Percentiles rank a stretch among this genome's conserved stretches.
These are phyloP conservation scores for Elymus sibiricus DNA, from an alignment of 176 grass and related monocot species.

Conservation along the genomic window DNA sequence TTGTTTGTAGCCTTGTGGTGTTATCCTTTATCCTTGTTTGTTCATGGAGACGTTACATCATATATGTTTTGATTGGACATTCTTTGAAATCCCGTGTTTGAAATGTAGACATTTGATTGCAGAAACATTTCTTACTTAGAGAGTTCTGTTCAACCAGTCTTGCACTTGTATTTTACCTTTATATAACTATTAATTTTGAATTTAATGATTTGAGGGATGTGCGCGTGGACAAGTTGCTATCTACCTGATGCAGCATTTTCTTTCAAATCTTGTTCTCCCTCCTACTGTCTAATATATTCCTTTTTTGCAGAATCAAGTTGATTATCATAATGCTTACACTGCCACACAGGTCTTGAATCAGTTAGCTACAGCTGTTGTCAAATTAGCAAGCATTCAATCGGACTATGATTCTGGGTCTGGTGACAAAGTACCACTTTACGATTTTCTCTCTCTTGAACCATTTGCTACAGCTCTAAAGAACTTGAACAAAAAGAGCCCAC, in stretches of 20 bases:
- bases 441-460: slow-evolving; percentile 90
- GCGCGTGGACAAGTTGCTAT: background rate
- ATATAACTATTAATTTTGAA: slow-evolving; percentile 14
- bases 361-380: slow-evolving; percentile 75
- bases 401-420: slow-evolving; percentile 42
- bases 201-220: background rate
- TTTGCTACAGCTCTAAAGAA: slow-evolving; percentile 75
- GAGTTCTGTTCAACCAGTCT: slow-evolving; percentile 6
- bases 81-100: background rate
- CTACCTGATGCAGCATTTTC: background rate
- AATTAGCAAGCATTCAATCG: slow-evolving; percentile 47
- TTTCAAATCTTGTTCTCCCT: slow-evolving; percentile 22
- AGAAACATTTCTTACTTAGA: slow-evolving; percentile 7
- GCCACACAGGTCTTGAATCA: slow-evolving; percentile 77
- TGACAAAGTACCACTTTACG: slow-evolving; percentile 49
- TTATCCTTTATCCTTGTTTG: background rate
- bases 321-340: slow-evolving; percentile 79
- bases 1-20: background rate
- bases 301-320: slow-evolving; percentile 70
- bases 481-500: slow-evolving; percentile 81
- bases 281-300: slow-evolving; percentile 14
- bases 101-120: background rate
- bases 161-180: background rate
- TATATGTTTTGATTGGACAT: background rate
- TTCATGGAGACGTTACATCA: background rate